Evolutionary conservation across 2,329 filamentous ascomycete species (phyloP), one percentile per base, ranked within the genome.

Genomic region (Xylariaceae sp.): DNA sequence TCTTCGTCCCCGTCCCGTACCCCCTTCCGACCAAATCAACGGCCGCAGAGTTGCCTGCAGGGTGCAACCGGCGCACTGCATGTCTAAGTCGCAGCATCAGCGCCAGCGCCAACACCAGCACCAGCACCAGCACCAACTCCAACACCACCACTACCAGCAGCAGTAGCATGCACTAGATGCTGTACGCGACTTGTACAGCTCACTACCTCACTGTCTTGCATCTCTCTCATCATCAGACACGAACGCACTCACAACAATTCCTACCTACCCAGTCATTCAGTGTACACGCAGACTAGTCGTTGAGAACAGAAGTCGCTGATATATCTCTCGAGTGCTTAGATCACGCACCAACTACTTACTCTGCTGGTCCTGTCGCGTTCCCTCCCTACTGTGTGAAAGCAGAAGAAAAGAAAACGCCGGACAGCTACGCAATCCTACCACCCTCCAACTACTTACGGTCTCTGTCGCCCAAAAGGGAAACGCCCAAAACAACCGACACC

Each of bases 1-100:
- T 51, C 54, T 62, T 63, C 60, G 61, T 59, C 53, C 60, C 57
- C 57, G 60, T 63, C 63, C 63, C 61, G 58, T 61, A 62, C 61
- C 64, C 56, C 67, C 64, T 66, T 67, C 66, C 67, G 68, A 68
- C 67, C 66, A 64, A 70, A 62, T 64, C 65, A 67, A 67, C 68
- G 65, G 62, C 59, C 60, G 65, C 66, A 65, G 63, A 66, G 63
- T 60, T 61, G 66, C 59, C 65, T 68, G 67, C 67, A 69, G 60
- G 9, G 62, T 70, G 66, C 63, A 64, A 62, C 62, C 60, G 57
- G 63, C 60, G 65, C 63, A 70, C 68, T 66, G 67, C 68, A 69
- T 68, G 62, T 64, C 66, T 65, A 64, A 63, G 63, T 62, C 57
- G 57, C 62, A 55, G 59, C 37, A n/a, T 45, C 37, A 42, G 37